Percentiles rank a stretch among this genome's conserved stretches.
Conservation (phyloP, 768 basidiomycete genomes). For the Panellus pusillus region DNA sequence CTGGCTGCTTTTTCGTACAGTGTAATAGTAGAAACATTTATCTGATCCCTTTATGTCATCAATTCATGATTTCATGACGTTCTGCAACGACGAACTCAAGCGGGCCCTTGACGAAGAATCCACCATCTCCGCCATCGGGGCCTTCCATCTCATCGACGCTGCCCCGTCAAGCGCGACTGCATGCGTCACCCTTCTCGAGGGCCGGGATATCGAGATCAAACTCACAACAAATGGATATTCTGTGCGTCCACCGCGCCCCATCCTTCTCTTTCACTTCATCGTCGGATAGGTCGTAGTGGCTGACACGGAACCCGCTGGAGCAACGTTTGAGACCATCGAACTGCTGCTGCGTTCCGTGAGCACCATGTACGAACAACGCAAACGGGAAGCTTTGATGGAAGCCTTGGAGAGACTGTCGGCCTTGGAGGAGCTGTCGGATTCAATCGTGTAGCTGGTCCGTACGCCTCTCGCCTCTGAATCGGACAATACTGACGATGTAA, state of each 20-base stretch:
- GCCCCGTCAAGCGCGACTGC: constrained; percentile 52
- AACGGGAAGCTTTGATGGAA: constrained; percentile 46
- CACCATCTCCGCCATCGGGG: constrained; percentile 53
- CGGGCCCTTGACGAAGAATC: constrained; percentile 58
- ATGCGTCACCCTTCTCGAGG: constrained; percentile 57
- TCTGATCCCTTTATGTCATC: too few relatives aligned
- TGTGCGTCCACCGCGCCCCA: constrained; percentile 33
- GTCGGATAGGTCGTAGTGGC: not conserved
- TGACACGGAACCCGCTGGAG: constrained; percentile 20
- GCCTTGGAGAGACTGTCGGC: constrained; percentile 49
- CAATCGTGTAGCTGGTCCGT: constrained; percentile 7
- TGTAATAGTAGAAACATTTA: too few relatives aligned
- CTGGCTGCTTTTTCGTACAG: too few relatives aligned
- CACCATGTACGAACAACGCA: constrained; percentile 48
- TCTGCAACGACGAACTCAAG: constrained; percentile 51
- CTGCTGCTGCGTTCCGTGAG: constrained; percentile 55
- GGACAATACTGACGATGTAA: not conserved
- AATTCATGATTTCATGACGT: constrained; percentile 14
- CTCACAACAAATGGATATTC: constrained; percentile 58
- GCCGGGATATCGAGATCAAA: constrained; percentile 42
- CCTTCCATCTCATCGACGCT: constrained; percentile 41
- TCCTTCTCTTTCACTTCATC: not conserved
- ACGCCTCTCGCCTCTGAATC: not conserved
- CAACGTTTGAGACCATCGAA: constrained; percentile 59
- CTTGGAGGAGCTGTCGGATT: constrained; percentile 37